Evolutionary conservation across 805 yeast genomes (phyloP).

Genomic region (Nakazawaea siamensis): DNA sequence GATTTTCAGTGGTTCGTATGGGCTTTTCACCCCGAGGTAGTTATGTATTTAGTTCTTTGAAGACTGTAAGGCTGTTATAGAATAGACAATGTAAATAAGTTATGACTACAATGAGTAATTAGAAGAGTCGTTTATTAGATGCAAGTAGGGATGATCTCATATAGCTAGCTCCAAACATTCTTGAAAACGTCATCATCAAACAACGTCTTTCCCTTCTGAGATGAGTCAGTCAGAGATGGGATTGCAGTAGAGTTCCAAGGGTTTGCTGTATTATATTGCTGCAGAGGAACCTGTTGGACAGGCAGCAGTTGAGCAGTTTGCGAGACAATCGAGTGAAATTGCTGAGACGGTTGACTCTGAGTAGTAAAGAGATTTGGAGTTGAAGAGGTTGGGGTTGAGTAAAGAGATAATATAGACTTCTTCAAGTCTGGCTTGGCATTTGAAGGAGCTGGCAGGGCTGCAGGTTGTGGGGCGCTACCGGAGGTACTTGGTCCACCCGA

Average conservation of each 20-base stretch:
- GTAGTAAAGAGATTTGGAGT: conserved; percentile 68
- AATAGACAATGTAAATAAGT: no score
- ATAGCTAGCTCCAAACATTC: conserved; percentile 49
- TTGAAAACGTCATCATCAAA: conserved; percentile 61
- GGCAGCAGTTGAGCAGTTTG: conserved; percentile 12
- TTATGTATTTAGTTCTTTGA: no score
- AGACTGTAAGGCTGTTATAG: no score
- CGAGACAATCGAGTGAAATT: conserved; percentile 23
- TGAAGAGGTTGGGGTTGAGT: conserved; percentile 51
- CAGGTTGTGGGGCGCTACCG: conserved; percentile 14
- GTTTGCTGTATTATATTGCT: conserved; percentile 11
- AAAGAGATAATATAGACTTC: conserved; percentile 83
- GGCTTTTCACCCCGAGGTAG: no score
- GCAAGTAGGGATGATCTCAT: no score
- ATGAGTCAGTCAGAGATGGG: no score
- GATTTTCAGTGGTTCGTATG: no score
- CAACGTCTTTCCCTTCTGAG: conserved; percentile 9
- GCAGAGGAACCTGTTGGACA: conserved; percentile 11
- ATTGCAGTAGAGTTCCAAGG: not conserved
- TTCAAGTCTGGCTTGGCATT: conserved; percentile 73
- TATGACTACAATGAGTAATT: no score
- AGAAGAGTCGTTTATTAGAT: no score
- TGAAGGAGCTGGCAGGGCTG: conserved; percentile 12
- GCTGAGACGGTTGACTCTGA: conserved; percentile 60
- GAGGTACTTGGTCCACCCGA: conserved; percentile 4